These are phyloP conservation scores for Plasmodium gaboni DNA, from an alignment of 169 alveolate species.

Conservation along the genomic window DNA sequence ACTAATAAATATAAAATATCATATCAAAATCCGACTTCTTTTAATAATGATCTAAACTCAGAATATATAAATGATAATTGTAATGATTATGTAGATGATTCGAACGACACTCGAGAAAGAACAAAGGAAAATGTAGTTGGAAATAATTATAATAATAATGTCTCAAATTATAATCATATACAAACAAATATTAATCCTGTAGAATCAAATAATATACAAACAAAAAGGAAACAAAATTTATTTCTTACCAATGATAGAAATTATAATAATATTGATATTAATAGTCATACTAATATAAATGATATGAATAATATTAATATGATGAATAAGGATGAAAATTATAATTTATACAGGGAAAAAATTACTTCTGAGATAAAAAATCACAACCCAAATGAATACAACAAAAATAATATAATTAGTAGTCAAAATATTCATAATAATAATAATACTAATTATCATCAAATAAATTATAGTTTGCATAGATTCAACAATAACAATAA, in stretches of 20 bases:
- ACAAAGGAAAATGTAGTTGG: too few species aligned
- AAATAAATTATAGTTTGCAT: slow-evolving; percentile 6
- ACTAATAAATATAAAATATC: slow-evolving; percentile 47
- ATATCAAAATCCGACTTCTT: neutral
- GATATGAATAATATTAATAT: neutral
- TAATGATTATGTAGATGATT: neutral
- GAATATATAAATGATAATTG: neutral
- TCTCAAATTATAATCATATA: too few species aligned
- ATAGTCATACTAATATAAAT: neutral
- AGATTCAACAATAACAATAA: neutral
- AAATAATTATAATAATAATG: too few species aligned
- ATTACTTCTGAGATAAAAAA: too few species aligned
- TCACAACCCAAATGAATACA: too few species aligned
- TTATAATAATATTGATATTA: neutral
- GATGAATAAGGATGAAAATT: neutral
- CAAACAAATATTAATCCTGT: too few species aligned
- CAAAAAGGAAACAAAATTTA: neutral
- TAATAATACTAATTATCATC: neutral
- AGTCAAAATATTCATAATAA: neutral
- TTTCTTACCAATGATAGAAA: neutral
- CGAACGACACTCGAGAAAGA: neutral
- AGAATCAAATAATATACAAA: neutral
- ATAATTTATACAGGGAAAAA: too few species aligned
- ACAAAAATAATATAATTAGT: too few species aligned
- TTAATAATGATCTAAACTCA: slow-evolving; percentile 1